Percentiles rank a stretch among this genome's conserved stretches.
phyloP scores from a whole-genome alignment of 805 yeast genomes.

The Ogataea philodendri region DNA sequence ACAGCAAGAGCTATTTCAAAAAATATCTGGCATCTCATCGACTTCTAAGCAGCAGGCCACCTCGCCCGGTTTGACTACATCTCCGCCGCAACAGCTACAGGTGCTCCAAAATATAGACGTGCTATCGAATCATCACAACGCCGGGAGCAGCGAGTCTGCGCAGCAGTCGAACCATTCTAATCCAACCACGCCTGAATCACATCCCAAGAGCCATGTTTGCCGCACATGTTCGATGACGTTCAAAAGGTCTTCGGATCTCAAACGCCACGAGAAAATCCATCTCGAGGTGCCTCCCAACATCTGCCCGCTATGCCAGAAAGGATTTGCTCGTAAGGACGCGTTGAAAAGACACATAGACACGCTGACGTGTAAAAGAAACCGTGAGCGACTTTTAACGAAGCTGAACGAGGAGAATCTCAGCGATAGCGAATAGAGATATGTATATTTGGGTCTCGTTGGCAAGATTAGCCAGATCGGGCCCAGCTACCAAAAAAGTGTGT shows the following conservation, averaged over 20 bases:
- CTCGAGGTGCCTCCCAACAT: slow-evolving; percentile 68
- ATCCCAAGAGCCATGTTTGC: slow-evolving; percentile 41
- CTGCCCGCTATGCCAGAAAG: slow-evolving; percentile 74
- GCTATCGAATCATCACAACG: not conserved
- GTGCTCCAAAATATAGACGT: not conserved
- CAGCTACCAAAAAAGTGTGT: too few relatives aligned
- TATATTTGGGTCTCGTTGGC: too few relatives aligned
- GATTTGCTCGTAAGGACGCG: slow-evolving; percentile 82
- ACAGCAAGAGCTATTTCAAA: slow-evolving; percentile 26
- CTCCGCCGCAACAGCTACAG: not conserved
- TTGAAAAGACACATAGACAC: slow-evolving; percentile 74
- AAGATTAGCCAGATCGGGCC: too few relatives aligned
- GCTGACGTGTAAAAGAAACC: slow-evolving; percentile 69
- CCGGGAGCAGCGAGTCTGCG: not conserved
- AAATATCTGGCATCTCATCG: slow-evolving; percentile 14
- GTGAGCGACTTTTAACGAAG: slow-evolving; percentile 45
- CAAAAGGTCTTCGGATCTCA: slow-evolving; percentile 65
- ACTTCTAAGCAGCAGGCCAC: slow-evolving; percentile 4
- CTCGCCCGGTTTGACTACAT: not conserved
- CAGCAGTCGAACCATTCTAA: slow-evolving; percentile 1
- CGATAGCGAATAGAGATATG: slow-evolving; percentile 7
- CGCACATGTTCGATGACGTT: slow-evolving; percentile 59
- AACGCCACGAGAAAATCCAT: slow-evolving; percentile 76
- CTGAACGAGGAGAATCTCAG: slow-evolving; percentile 11
- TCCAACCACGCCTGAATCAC: slow-evolving; percentile 1